Base-by-base conservation (phyloP, 208 protist genomes). In the Acanthamoeba triangularis region DNA sequence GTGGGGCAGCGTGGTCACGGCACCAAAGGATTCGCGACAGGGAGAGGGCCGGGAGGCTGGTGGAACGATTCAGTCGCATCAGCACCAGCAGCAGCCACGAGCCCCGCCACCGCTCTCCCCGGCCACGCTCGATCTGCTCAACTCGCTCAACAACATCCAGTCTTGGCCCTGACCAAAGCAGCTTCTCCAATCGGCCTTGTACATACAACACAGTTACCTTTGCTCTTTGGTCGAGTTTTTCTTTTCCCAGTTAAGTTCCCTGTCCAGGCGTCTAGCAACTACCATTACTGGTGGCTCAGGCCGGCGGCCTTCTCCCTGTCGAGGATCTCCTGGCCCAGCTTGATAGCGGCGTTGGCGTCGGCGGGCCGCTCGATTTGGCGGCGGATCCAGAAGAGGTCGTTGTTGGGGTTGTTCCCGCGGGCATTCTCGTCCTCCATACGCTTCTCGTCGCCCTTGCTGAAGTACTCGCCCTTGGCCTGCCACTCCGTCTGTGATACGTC, bases 121-220 rank as follows among this genome's bases (percentile, higher is more conserved):
- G 8, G 37, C 47, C 78, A 87, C 78, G 37, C 78, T 87, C 44
- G 78, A 87, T 2, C 78, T 87, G 25, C 78, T 87, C 49, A 87
- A 87, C 47, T 87, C 78, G 44, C 78, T 87, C 35, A 87, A 87
- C 44, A 87, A 87, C 78, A 87, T 87, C 49, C 78, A 87, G 78
- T 87, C 78, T 0, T 87, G 78, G 78, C 78, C 78, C 47, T 87
- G 49, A 87, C 25, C 2, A n/a, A n/a, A n/a, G n/a, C n/a, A n/a
- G n/a, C 44, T 47, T 47, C 44, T 47, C 44, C 44, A 13, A 5
- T 47, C 44, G 44, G 44, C 11, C 44, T 47, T 47, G 44, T 47
- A 13, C 10, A 10, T 10, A 47, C 8, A 47, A 47, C 44, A 47
- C 44, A 47, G 44, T 47, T 47, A 14, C n/a, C 44, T 10, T 47